Evolutionary conservation across 2,329 filamentous ascomycete species (phyloP).

Genomic region (Fusarium keratoplasticum): DNA sequence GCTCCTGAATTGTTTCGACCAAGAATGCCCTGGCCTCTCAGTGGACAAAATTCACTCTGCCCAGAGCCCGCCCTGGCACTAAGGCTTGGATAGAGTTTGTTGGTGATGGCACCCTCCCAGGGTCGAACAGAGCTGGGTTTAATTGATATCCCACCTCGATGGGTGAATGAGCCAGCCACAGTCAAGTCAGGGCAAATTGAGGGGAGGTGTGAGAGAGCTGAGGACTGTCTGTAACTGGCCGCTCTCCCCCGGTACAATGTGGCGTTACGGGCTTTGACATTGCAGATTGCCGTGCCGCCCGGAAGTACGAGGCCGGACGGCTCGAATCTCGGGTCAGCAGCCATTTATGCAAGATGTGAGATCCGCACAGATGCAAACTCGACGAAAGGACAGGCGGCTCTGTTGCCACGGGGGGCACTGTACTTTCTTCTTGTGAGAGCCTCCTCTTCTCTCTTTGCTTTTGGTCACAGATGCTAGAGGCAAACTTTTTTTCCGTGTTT

Average conservation of each 20-base stretch:
- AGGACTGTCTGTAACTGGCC: not conserved
- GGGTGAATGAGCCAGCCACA: not conserved
- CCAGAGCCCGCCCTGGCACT: not conserved
- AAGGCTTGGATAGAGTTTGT: constrained; percentile 2
- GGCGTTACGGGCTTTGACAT: not conserved
- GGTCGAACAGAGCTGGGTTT: not conserved
- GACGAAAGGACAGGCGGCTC: not conserved
- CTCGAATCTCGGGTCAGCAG: constrained; percentile 1
- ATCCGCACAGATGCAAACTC: constrained; percentile 8
- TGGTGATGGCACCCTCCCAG: not conserved
- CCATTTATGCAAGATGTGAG: not conserved
- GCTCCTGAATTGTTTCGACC: not conserved
- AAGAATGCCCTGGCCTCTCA: not conserved
- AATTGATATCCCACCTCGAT: not conserved
- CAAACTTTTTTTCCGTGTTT: constrained; percentile 1
- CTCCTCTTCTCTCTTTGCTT: not conserved
- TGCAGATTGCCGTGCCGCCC: constrained; percentile 6
- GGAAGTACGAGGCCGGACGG: not conserved
- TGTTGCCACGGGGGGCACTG: not conserved
- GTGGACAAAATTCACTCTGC: not conserved
- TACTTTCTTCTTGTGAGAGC: not conserved
- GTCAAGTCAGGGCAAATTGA: not conserved
- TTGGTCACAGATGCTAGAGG: not conserved
- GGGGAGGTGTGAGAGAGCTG: not conserved
- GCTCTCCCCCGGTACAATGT: not conserved